These are phyloP conservation scores for Trypanosomatidae sp. DNA, from an alignment of 208 protist genomes.

Conservation along the genomic window DNA sequence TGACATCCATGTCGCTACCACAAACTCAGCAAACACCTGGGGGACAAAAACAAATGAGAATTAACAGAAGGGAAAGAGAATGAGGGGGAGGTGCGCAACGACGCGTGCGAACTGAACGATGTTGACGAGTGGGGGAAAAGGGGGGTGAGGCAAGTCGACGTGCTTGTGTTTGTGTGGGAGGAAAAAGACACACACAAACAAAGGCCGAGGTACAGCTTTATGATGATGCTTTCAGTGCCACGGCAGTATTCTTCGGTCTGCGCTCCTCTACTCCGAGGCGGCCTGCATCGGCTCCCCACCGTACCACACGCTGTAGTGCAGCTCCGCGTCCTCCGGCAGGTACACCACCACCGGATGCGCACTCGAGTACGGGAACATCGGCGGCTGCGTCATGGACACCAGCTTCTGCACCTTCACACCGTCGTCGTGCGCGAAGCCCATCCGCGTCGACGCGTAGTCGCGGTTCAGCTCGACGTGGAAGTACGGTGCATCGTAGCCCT, in stretches of 20 bases:
- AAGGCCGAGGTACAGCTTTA: background rate
- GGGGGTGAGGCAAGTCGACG: no score
- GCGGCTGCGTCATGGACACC: constrained; percentile 32
- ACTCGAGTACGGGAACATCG: constrained; percentile 52
- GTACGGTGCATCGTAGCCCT: constrained; percentile 32
- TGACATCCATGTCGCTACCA: no score
- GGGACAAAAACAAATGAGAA: no score
- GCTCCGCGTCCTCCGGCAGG: constrained; percentile 54
- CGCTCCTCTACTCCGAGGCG: constrained; percentile 8
- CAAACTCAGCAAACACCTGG: no score
- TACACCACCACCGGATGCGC: constrained; percentile 63
- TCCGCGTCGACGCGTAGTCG: constrained; percentile 20
- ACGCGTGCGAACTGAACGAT: no score
- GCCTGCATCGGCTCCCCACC: constrained; percentile 30
- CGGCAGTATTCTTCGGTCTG: background rate
- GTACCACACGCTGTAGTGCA: constrained; percentile 68
- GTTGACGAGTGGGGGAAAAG: no score
- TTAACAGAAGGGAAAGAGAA: no score
- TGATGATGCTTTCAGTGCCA: background rate
- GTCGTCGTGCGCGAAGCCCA: constrained; percentile 20
- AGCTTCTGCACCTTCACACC: constrained; percentile 28
- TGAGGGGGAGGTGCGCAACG: no score
- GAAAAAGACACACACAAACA: no score
- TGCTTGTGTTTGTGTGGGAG: no score
- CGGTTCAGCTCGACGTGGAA: constrained; percentile 43